Percentiles rank a stretch among this genome's conserved stretches.
Conservation (phyloP, 495 filamentous ascomycete genomes). For the Lasiosphaeria ovina region DNA sequence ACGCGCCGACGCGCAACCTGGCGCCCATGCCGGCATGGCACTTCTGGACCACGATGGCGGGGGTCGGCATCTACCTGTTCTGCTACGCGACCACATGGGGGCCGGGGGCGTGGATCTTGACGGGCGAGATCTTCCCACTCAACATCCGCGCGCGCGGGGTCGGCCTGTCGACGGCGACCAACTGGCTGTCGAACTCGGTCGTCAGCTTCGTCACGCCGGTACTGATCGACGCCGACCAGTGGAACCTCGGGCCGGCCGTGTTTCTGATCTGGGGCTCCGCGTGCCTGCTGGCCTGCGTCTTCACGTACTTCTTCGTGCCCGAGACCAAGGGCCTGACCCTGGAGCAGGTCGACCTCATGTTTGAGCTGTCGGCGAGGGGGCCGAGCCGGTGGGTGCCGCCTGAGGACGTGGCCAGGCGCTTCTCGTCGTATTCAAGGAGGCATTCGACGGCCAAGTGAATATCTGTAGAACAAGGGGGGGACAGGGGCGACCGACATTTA, state of each 20-base stretch:
- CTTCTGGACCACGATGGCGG: constrained; percentile 56
- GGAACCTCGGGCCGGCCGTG: constrained; percentile 59
- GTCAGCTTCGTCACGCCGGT: constrained; percentile 23
- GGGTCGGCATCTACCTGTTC: constrained; percentile 68
- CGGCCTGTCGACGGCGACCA: constrained; percentile 70
- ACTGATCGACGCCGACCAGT: constrained; percentile 54
- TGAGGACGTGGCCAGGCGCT: background rate
- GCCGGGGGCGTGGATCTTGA: constrained; percentile 64
- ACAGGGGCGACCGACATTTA: background rate
- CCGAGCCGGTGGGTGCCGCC: background rate
- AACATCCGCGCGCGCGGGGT: constrained; percentile 69
- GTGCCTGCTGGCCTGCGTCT: constrained; percentile 57
- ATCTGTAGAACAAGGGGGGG: too few relatives aligned
- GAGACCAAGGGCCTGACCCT: constrained; percentile 77
- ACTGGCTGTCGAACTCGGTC: constrained; percentile 74
- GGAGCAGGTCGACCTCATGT: constrained; percentile 62
- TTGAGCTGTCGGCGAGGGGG: constrained; percentile 10
- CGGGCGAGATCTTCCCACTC: constrained; percentile 69
- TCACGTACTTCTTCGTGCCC: constrained; percentile 70
- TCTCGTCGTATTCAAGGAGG: background rate
- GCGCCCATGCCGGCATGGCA: background rate
- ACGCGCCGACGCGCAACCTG: too few relatives aligned
- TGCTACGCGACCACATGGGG: constrained; percentile 76
- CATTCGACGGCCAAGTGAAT: background rate
- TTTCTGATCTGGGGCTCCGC: constrained; percentile 69